A percentile compares a stretch with the other conserved stretches of the same genome.
phyloP scores from a whole-genome alignment of 2,329 filamentous ascomycete genomes.

The Cordyceps javanica region DNA sequence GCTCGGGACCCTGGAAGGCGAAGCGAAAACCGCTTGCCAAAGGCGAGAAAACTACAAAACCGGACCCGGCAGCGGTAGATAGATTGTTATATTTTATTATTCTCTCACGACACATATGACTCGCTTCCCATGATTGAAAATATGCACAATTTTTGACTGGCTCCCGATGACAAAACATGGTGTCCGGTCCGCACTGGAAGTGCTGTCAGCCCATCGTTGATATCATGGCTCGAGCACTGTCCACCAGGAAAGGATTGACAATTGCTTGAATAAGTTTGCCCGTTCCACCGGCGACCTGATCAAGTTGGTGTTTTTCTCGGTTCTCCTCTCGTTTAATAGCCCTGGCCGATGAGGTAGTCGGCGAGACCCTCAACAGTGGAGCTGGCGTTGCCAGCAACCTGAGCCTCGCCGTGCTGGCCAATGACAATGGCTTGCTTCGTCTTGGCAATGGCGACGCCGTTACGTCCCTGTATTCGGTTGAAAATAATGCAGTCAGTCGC shows the following conservation, averaged over 20 bases:
- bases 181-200: not conserved
- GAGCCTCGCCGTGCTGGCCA: conserved; percentile 72
- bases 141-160: conserved; percentile 10
- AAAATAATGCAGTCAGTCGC: not conserved
- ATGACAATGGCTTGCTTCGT: conserved; percentile 84
- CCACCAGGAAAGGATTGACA: not conserved
- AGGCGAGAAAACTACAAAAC: not conserved
- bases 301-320: not conserved
- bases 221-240: not conserved
- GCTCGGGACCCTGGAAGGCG: not conserved
- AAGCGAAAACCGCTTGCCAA: not conserved
- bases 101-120: conserved; percentile 7
- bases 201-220: not conserved
- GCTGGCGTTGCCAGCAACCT: conserved; percentile 69
- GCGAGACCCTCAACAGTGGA: conserved; percentile 76
- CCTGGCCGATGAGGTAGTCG: conserved; percentile 75
- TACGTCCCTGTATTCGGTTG: conserved; percentile 52
- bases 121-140: conserved; percentile 12
- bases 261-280: not conserved
- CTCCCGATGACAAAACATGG: not conserved
- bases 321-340: conserved; percentile 54
- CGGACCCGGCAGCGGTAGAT: not conserved
- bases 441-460: conserved; percentile 78
- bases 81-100: conserved; percentile 2
- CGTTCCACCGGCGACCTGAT: not conserved